Evolutionary conservation across 2,329 filamentous ascomycete genomes (phyloP).

Genomic region (Xylariaceae sp.): DNA sequence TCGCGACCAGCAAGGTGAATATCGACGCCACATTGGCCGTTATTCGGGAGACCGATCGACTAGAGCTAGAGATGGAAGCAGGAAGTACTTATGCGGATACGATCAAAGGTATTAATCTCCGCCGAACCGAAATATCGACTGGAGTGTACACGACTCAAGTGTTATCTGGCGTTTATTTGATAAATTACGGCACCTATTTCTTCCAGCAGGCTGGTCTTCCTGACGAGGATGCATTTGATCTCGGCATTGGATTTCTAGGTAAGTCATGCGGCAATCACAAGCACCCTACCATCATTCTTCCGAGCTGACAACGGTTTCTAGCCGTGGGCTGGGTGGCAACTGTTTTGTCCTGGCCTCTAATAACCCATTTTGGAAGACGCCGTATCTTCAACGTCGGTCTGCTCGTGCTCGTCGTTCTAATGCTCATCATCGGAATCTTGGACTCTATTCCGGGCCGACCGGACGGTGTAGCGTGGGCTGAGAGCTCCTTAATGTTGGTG

Average conservation of each 20-base stretch:
- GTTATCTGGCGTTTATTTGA: conserved; percentile 59
- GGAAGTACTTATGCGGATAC: conserved; percentile 49
- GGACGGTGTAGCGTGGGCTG: conserved; percentile 41
- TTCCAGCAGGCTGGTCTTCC: conserved; percentile 54
- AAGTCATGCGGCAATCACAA: conserved; percentile 20
- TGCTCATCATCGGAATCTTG: conserved; percentile 45
- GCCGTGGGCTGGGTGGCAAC: conserved; percentile 51
- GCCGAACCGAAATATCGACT: conserved; percentile 53
- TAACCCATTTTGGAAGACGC: conserved; percentile 47
- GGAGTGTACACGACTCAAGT: conserved; percentile 65
- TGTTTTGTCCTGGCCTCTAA: conserved; percentile 50
- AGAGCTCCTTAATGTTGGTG: conserved; percentile 47
- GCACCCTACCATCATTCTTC: neutral
- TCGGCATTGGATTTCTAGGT: conserved; percentile 49
- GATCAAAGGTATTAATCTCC: conserved; percentile 44
- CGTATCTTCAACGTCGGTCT: conserved; percentile 48
- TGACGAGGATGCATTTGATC: conserved; percentile 47
- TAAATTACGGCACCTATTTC: conserved; percentile 61
- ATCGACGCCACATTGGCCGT: conserved; percentile 47
- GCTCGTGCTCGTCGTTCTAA: conserved; percentile 38
- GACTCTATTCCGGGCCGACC: conserved; percentile 42
- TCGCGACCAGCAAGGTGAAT: conserved; percentile 46
- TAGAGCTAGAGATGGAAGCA: conserved; percentile 49
- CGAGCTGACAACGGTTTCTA: conserved; percentile 14
- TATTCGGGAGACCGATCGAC: conserved; percentile 55